Conservation (phyloP, 1,284 basidiomycete species). For the Chiua sp. region DNA sequence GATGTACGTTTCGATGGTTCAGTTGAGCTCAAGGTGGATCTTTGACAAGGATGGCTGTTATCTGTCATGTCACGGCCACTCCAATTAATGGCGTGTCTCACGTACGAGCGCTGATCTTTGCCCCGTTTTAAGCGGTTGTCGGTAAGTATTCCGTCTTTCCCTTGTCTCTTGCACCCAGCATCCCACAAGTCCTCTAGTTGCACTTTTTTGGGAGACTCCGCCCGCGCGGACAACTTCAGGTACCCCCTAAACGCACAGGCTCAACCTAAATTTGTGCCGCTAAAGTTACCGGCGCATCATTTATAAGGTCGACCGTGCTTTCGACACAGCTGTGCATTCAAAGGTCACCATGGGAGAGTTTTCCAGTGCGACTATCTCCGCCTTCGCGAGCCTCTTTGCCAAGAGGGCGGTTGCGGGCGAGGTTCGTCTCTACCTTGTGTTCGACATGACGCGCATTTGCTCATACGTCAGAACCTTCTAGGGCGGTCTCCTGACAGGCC, state of each 20-base stretch:
- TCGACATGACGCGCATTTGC: neutral
- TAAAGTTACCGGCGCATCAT: neutral
- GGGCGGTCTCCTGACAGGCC: conserved; percentile 75
- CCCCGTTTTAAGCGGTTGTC: neutral
- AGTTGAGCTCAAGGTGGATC: neutral
- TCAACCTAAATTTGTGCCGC: neutral
- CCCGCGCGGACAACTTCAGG: too few relatives aligned
- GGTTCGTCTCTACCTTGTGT: conserved; percentile 30
- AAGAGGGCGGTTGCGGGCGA: conserved; percentile 47
- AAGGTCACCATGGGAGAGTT: conserved; percentile 41
- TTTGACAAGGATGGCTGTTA: neutral
- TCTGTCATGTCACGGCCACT: neutral
- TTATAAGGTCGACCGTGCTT: conserved; percentile 1
- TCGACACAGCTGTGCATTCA: neutral
- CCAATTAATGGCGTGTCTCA: neutral
- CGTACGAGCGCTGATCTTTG: neutral
- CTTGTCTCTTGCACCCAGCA: too few relatives aligned
- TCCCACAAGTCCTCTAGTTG: neutral
- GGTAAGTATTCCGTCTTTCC: too few relatives aligned
- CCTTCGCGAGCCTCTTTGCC: conserved; percentile 35
- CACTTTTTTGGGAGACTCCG: neutral
- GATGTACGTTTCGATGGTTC: too few relatives aligned
- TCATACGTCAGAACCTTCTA: conserved; percentile 30
- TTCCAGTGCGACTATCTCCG: conserved; percentile 42
- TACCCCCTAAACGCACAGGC: neutral